Percentiles rank a stretch among this genome's conserved stretches.
Conservation (phyloP, 2,329 filamentous ascomycete species). For the Periconia sp. region DNA sequence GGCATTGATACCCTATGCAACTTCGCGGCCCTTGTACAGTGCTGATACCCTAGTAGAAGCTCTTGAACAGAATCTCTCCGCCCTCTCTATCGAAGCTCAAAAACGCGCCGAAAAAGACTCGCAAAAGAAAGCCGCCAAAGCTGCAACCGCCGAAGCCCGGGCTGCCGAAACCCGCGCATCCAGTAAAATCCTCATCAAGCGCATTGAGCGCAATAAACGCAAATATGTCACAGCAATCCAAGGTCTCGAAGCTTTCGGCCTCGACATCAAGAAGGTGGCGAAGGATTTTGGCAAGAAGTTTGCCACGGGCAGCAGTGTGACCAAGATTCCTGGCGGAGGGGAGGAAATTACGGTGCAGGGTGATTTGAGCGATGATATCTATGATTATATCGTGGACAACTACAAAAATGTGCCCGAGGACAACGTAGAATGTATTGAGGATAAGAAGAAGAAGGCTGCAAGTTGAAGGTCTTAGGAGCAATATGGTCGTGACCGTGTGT, state of each 20-base stretch:
- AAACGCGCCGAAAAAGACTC: conserved; percentile 96
- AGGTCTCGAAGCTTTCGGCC: conserved; percentile 85
- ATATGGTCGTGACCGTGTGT: background rate
- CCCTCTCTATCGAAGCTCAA: conserved; percentile 87
- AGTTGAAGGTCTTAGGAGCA: conserved; percentile 9
- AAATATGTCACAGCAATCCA: conserved; percentile 95
- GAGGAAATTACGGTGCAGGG: conserved; percentile 99
- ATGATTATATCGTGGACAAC: conserved; percentile 87
- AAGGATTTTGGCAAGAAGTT: conserved; percentile 99
- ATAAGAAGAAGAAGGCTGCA: conserved; percentile 87
- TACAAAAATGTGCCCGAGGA: conserved; percentile 92
- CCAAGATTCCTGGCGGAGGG: conserved; percentile 81
- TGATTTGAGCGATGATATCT: conserved; percentile 92
- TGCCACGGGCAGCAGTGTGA: conserved; percentile 90
- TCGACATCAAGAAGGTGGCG: conserved; percentile 93
- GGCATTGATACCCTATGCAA: background rate
- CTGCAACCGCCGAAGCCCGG: conserved; percentile 83
- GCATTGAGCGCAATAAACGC: conserved; percentile 96
- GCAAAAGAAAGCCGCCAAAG: conserved; percentile 95
- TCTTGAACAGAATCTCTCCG: conserved; percentile 80
- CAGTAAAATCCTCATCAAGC: conserved; percentile 88
- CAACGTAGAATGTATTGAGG: conserved; percentile 92
- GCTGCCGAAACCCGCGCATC: conserved; percentile 82
- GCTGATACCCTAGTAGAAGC: conserved; percentile 52
- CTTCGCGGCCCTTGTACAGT: background rate